phyloP scores from a whole-genome alignment of 164 flowering plant genomes.

The Cinnamomum micranthum region DNA sequence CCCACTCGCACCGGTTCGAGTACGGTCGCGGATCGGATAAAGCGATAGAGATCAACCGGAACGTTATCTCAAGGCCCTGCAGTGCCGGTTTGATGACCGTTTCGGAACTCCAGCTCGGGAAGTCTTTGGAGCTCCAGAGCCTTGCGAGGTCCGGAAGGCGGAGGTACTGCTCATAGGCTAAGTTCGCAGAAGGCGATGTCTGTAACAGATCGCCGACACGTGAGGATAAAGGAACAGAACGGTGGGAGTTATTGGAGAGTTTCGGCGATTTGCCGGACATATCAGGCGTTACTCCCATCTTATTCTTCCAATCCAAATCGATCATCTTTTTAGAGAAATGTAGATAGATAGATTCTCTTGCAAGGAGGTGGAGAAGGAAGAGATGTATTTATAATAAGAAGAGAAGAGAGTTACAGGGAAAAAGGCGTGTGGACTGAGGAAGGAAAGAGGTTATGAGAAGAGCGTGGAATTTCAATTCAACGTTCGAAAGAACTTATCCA shows the following conservation, averaged over 20 bases:
- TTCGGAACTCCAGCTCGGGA: constrained; percentile 67
- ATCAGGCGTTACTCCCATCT: constrained; percentile 16
- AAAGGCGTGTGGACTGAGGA: constrained; percentile 47
- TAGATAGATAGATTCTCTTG: neutral
- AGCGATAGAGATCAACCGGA: constrained; percentile 65
- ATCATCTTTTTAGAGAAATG: constrained; percentile 26
- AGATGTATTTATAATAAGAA: neutral
- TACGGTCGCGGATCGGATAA: constrained; percentile 75
- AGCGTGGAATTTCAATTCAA: constrained; percentile 21
- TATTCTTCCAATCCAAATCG: constrained; percentile 28
- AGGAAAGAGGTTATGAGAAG: neutral
- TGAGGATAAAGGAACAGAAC: constrained; percentile 6
- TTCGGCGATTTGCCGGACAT: constrained; percentile 17
- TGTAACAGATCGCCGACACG: constrained; percentile 7
- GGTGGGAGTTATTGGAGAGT: constrained; percentile 6
- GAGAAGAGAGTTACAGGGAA: constrained; percentile 11
- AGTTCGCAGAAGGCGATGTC: constrained; percentile 33
- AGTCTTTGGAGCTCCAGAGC: constrained; percentile 56
- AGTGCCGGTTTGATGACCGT: constrained; percentile 64
- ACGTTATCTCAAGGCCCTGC: constrained; percentile 81
- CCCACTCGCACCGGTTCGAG: constrained; percentile 65
- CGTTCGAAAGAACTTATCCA: constrained; percentile 39
- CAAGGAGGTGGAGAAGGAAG: neutral
- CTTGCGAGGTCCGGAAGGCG: constrained; percentile 61
- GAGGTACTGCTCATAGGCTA: constrained; percentile 69